Base-by-base conservation (phyloP, 768 basidiomycete genomes). In the Boletus rubescentipes region DNA sequence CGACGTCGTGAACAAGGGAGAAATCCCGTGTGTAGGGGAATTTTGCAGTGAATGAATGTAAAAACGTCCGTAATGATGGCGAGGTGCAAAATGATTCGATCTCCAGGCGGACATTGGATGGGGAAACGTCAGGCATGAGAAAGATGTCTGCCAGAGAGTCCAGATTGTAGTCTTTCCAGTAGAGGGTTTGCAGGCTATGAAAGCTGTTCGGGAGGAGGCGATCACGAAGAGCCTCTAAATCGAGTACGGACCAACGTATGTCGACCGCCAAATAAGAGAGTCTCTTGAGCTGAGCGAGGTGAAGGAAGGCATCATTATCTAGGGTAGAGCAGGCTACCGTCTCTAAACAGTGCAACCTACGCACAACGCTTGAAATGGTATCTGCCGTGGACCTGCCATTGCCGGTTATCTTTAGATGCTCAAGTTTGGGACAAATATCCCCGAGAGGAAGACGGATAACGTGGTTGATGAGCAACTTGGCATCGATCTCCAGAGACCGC, bases 61-160 rank as follows among this genome's bases (percentile, higher is more conserved):
- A 46, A 35, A 66, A 65, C 11, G 16, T 23, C 35, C 55, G 59
- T 6, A 66, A 41, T 2, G 57, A 57, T 0, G 48, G 4, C 5
- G 65, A 52, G 37, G 61, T 66, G 43, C 64, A 65, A 32, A 55
- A 65, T 0, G 59, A 46, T 44, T 65, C 64, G 38, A 63, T 59
- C 46, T 63, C 64, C 16, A 66, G 40, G 36, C 51, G 51, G 23
- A 66, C 5, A n/a, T 29, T 42, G 5, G 49, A 26, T 2, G 46
- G 61, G 3, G 59, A 58, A 9, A 58, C 7, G 12, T 51, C 43
- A 0, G 65, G 64, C 43, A 65, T 40, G 38, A 64, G 46, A 34
- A 64, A 53, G 6, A 65, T 53, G 18, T 66, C 64, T n/a, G 34
- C 16, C 5, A 66, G 61, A 10, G 32, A 32, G 14, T 50, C 18